Conservation (phyloP, 495 filamentous ascomycete genomes). For the Hyaloscypha bicolor region DNA sequence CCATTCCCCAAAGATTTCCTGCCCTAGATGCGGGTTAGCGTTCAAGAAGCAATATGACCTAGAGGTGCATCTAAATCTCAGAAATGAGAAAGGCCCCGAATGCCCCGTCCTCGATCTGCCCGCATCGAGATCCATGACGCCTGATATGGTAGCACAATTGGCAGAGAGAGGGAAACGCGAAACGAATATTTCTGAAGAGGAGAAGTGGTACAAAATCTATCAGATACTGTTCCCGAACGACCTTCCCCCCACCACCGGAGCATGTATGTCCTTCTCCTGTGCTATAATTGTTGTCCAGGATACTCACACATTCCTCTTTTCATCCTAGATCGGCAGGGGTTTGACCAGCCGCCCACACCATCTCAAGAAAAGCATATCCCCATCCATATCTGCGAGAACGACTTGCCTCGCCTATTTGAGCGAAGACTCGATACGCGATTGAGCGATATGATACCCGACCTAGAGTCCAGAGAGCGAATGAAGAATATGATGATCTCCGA, state of each 20-base stretch:
- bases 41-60: not conserved
- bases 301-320: not conserved
- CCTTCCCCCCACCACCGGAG: not conserved
- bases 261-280: not conserved
- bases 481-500: not conserved
- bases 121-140: not conserved
- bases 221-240: not conserved
- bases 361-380: not conserved
- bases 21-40: not conserved
- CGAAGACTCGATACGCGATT: not conserved
- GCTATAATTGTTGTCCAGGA: not conserved
- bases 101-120: not conserved
- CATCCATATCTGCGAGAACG: not conserved
- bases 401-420: not conserved
- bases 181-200: not conserved
- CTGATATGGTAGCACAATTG: not conserved
- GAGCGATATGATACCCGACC: not conserved
- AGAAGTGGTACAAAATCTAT: conserved; percentile 1
- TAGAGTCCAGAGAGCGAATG: not conserved
- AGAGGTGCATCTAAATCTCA: not conserved
- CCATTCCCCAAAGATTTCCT: not conserved
- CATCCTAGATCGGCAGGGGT: not conserved
- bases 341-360: not conserved
- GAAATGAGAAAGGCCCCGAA: not conserved
- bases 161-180: not conserved